Base-by-base conservation (phyloP, 2,329 filamentous ascomycete genomes). In the Stachybotrys chartarum region DNA sequence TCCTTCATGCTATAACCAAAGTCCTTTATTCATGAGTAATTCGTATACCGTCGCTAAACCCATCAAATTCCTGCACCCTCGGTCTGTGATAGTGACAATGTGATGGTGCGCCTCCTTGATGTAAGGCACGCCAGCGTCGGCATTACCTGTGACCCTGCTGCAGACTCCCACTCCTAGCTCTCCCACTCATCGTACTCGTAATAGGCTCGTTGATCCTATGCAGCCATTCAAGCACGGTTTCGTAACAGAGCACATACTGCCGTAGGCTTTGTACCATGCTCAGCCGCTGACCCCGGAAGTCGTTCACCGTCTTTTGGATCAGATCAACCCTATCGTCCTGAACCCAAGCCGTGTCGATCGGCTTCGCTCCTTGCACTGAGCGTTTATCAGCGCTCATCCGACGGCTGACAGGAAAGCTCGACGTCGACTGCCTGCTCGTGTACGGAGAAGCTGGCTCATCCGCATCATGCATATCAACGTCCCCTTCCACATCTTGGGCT, bases 231-330 rank as follows among this genome's bases (percentile, higher is more conserved):
- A 95, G 75, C 7, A 97, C 81, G 46, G 90, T 95, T 75, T 99
- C 94, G 70, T 99, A 99, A 71, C 94, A 99, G 39, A 99, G 83
- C 52, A 97, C 93, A 73, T 88, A 97, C 70, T 99, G 94, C 58
- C 90, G 80, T 56, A 97, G 75, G 64, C 88, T 97, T 72, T 97
- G 94, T 48, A 99, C 93, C 92, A 97, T 99, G 71, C 91, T 97
- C 18, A 97, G 74, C 60, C 94, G 79, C 74, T 99, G 94, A 51
- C 81, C 78, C 55, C 94, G 80, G 70, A 99, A 96, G 64, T 97
- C 91, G 63, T 94, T 88, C 1, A 99, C 93, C 0, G 92, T 94
- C 68, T 85, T 86, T 59, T 90, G 86, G 51, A 99, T 85, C 57
- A 97, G 72, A 68, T 99, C 94, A 2, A 89, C 67, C 30, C 83